phyloP scores from a whole-genome alignment of 2,329 filamentous ascomycete species.

The Penicillium verrucosum region DNA sequence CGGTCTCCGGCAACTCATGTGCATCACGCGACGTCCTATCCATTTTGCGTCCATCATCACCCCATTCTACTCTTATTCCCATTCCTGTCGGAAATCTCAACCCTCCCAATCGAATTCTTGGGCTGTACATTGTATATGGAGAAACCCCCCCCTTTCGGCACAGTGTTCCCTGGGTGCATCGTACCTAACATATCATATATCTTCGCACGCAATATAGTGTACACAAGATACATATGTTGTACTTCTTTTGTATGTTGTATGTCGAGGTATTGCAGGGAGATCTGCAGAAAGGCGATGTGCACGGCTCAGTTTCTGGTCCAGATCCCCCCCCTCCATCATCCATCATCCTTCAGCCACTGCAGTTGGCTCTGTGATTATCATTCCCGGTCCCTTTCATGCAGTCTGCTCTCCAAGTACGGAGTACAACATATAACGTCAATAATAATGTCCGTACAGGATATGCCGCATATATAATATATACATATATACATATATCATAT shows the following conservation, averaged over 20 bases:
- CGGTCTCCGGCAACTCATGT: constrained; percentile 9
- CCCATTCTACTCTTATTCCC: not conserved
- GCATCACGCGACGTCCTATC: constrained; percentile 7
- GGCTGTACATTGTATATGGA: not conserved
- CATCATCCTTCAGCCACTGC: constrained; percentile 7
- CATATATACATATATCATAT: not conserved
- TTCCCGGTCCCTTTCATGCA: constrained; percentile 6
- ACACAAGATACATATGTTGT: not conserved
- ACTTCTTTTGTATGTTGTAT: not conserved
- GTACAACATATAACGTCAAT: not conserved
- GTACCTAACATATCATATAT: constrained; percentile 4
- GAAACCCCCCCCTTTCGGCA: not conserved
- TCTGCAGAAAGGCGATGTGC: constrained; percentile 8
- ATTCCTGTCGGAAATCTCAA: not conserved
- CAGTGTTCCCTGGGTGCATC: not conserved
- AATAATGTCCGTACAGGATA: not conserved
- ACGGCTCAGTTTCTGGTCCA: constrained; percentile 15
- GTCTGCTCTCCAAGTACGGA: not conserved
- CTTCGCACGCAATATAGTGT: not conserved
- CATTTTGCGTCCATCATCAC: not conserved
- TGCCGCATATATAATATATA: not conserved
- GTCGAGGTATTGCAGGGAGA: not conserved
- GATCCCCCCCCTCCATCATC: constrained; percentile 12
- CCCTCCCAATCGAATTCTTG: not conserved
- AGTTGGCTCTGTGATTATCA: constrained; percentile 5